Base-by-base conservation (phyloP, 2,329 filamentous ascomycete species). In the Fusarium protoensiforme region DNA sequence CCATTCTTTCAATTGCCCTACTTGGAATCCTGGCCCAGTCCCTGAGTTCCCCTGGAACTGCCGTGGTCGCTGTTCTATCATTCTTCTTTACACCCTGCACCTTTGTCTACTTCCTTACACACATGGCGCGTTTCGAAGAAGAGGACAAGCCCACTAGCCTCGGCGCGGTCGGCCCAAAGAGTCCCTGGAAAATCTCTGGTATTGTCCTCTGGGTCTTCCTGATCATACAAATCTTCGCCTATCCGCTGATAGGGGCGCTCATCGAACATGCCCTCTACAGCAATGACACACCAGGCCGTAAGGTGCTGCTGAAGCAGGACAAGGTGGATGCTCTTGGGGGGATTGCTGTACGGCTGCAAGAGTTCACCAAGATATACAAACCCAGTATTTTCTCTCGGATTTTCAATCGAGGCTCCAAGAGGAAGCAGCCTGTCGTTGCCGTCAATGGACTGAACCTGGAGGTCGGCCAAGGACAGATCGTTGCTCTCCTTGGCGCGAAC, bases 71-170 rank as follows among this genome's bases (percentile, higher is more conserved):
- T 7, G 84, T 94, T 5, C 85, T 97, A 14, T 92, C 92, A 68
- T 79, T 97, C 16, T 81, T 98, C 0, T 98, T 98, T 79, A 90
- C 94, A 0, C 93, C 95, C 0, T 97, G 95, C 86, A 95, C 94
- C 76, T 98, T 94, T 78, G 92, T 96, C 16, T 95, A 92, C 80
- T 96, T 96, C 79, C 87, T 91, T 62, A 90, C 93, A 20, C 89
- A 92, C 71, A 88, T 95, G 81, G 93, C 95, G 14, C 91, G 93
- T 46, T 98, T 90, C 80, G 93, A 98, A 82, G 86, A 87, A 69
- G 79, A 91, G 64, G 85, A 89, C 20, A 77, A 85, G 43, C 84
- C 89, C 0, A 88, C 92, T 0, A 89, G 93, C 70, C 84, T 98
- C 4, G 78, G 88, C 6, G 81, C 90, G 43, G 84, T 84, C 2